These are phyloP conservation scores for Golovinomyces cichoracearum DNA, from an alignment of 2,329 filamentous ascomycete species.

Conservation along the genomic window DNA sequence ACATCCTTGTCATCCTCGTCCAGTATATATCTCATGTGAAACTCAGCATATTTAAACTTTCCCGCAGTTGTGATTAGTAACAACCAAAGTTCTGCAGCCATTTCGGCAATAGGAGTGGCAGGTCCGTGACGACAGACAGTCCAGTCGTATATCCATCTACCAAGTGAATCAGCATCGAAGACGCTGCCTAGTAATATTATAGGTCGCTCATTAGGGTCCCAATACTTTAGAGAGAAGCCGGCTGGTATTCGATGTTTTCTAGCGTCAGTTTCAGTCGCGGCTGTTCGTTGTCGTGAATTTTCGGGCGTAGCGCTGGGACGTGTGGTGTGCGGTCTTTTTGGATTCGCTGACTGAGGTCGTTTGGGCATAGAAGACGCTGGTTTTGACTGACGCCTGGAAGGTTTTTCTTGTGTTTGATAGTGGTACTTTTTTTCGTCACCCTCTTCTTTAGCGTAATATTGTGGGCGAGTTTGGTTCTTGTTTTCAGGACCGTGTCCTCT, in stretches of 20 bases:
- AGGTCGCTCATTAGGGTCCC: constrained; percentile 82
- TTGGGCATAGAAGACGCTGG: not conserved
- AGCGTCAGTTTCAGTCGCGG: constrained; percentile 34
- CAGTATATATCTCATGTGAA: constrained; percentile 46
- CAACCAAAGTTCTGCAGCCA: constrained; percentile 87
- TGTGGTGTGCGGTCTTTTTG: constrained; percentile 11
- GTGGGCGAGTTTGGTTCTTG: constrained; percentile 11
- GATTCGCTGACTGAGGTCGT: constrained; percentile 1
- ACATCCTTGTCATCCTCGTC: constrained; percentile 49
- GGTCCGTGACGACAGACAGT: constrained; percentile 74
- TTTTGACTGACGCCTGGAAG: not conserved
- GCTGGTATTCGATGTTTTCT: constrained; percentile 48
- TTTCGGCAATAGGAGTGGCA: constrained; percentile 59
- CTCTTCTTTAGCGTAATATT: not conserved
- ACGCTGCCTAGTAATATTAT: constrained; percentile 87
- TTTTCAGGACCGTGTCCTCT: constrained; percentile 16
- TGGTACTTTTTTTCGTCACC: not conserved
- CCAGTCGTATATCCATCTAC: constrained; percentile 99
- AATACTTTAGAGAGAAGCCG: constrained; percentile 92
- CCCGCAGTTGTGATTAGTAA: constrained; percentile 78
- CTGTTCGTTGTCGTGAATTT: constrained; percentile 17
- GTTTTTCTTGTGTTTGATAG: not conserved
- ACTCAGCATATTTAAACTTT: constrained; percentile 77
- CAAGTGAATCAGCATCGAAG: constrained; percentile 88
- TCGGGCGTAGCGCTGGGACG: constrained; percentile 11